phyloP scores from a whole-genome alignment of 495 filamentous ascomycete species.

The Aspergillus funiculosus region DNA sequence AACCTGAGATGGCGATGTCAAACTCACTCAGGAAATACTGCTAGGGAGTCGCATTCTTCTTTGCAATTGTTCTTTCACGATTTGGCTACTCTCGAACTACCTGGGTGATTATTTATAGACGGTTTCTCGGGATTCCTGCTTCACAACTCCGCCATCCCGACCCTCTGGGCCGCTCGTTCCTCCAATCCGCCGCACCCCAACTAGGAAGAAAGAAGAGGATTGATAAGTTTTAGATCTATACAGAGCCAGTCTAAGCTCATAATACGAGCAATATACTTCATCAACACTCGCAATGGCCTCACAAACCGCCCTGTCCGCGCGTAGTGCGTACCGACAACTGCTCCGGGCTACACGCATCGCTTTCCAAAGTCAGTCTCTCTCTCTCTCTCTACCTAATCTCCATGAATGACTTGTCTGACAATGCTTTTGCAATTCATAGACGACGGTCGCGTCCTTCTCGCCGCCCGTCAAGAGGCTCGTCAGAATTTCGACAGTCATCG shows the following conservation, averaged over 20 bases:
- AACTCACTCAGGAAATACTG: too few species aligned
- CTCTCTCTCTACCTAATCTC: neutral
- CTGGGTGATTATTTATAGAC: too few species aligned
- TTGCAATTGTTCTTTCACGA: too few species aligned
- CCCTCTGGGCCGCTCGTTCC: too few species aligned
- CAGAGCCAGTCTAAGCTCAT: neutral
- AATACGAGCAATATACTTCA: neutral
- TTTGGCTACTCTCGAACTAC: too few species aligned
- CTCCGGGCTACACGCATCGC: conserved; percentile 77
- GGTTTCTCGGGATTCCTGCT: too few species aligned
- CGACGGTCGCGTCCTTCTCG: conserved; percentile 57
- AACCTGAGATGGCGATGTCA: neutral
- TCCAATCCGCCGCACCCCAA: too few species aligned
- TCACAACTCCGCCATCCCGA: too few species aligned
- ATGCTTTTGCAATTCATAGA: conserved; percentile 39
- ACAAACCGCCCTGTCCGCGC: conserved; percentile 48
- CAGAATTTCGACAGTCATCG: conserved; percentile 63
- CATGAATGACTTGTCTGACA: too few species aligned
- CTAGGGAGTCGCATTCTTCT: too few species aligned
- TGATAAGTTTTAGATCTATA: neutral
- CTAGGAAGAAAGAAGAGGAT: too few species aligned
- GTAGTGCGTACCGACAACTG: conserved; percentile 75
- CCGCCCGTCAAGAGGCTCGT: conserved; percentile 66
- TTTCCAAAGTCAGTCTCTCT: conserved; percentile 61
- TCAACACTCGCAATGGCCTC: conserved; percentile 18